These are phyloP conservation scores for Clonostachys rosea DNA, from an alignment of 2,329 filamentous ascomycete genomes.

Conservation along the genomic window DNA sequence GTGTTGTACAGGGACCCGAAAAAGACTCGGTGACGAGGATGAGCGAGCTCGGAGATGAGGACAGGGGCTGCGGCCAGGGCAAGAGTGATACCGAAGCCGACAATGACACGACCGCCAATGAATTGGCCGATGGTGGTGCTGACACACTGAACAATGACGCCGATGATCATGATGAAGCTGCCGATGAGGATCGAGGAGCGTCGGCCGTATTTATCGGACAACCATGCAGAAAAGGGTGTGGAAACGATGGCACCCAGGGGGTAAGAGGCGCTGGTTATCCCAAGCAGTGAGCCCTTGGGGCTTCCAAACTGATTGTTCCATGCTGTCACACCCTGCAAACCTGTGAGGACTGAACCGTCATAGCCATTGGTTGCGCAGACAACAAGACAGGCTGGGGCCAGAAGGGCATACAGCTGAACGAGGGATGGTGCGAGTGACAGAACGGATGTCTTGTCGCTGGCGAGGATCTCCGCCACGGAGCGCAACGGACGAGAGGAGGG, in stretches of 20 bases:
- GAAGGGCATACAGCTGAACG: constrained; percentile 11
- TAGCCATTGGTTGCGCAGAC: constrained; percentile 33
- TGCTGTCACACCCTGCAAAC: constrained; percentile 29
- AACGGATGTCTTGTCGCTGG: background rate
- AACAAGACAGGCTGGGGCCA: constrained; percentile 12
- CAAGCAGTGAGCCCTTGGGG: background rate
- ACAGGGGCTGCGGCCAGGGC: constrained; percentile 19
- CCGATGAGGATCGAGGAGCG: constrained; percentile 3
- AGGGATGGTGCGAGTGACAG: background rate
- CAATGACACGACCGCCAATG: constrained; percentile 19
- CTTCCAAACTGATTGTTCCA: constrained; percentile 19
- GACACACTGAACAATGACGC: constrained; percentile 12
- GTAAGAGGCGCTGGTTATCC: constrained; percentile 47
- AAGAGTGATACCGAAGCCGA: constrained; percentile 22
- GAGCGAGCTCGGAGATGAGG: constrained; percentile 24
- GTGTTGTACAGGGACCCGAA: constrained; percentile 10
- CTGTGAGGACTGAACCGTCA: constrained; percentile 42
- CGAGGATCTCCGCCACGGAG: background rate
- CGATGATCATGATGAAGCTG: constrained; percentile 17
- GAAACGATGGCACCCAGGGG: constrained; percentile 53
- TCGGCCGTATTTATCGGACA: constrained; percentile 47
- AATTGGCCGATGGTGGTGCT: constrained; percentile 22
- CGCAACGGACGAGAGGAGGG: too few relatives aligned
- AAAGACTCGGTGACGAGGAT: constrained; percentile 23
- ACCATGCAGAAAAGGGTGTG: constrained; percentile 49